phyloP scores from a whole-genome alignment of 2,329 filamentous ascomycete genomes.

The Amphichorda felina region DNA sequence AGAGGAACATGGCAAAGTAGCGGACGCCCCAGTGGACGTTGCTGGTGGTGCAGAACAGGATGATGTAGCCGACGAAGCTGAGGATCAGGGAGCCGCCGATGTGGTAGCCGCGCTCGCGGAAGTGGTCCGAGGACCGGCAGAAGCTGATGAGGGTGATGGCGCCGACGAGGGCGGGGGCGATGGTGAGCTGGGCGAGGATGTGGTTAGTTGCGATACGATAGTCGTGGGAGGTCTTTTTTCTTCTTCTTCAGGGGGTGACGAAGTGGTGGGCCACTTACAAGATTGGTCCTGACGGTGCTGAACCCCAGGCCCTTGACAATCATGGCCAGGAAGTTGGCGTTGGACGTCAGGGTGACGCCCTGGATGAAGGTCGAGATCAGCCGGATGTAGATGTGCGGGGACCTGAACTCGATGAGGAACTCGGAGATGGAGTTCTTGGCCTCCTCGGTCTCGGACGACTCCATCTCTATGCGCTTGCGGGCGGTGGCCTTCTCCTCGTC shows the following conservation, averaged over 20 bases:
- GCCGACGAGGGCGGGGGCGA: conserved; percentile 33
- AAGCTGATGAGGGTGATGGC: conserved; percentile 31
- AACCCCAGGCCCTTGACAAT: conserved; percentile 32
- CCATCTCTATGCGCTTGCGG: conserved; percentile 24
- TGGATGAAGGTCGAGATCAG: conserved; percentile 33
- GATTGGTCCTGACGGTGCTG: conserved; percentile 29
- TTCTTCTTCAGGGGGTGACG: no score
- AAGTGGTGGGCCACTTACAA: no score
- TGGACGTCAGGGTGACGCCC: conserved; percentile 27
- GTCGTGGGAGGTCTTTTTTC: no score
- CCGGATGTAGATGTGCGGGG: conserved; percentile 24
- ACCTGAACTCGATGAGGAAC: conserved; percentile 27
- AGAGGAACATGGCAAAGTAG: no score
- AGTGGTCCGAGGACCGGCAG: conserved; percentile 28
- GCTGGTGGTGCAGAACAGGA: no score
- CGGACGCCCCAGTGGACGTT: no score
- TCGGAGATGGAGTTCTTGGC: conserved; percentile 23
- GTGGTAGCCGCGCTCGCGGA: conserved; percentile 32
- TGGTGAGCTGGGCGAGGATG: no score
- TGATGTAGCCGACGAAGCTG: conserved; percentile 28
- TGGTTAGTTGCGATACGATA: no score
- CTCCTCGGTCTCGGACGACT: conserved; percentile 24
- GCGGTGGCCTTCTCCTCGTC: conserved; percentile 23
- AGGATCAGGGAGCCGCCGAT: conserved; percentile 22
- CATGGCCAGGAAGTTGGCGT: conserved; percentile 28